Base-by-base conservation (phyloP, 129 eudicot genomes). In the Flaveria linearis region DNA sequence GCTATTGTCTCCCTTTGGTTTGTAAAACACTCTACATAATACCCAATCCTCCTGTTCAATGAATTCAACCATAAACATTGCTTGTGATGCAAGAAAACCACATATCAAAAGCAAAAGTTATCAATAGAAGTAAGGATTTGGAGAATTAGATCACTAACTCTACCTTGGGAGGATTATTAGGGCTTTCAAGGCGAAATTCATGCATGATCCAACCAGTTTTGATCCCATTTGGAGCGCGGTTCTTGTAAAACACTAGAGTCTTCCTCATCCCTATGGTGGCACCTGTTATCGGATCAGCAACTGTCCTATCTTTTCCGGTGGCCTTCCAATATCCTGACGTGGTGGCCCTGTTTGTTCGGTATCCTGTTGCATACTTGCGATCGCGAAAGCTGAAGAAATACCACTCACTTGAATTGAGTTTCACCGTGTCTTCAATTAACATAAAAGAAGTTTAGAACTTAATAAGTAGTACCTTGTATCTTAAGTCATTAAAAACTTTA, bases 181-280 rank as follows among this genome's bases (percentile, higher is more conserved):
- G 97, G 78, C 83, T 87, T 62, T 93, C 96, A 0, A 90, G 84
- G 56, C 98, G 92, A 84, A 93, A 93, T 76, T 93, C 98, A 47
- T 93, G 98, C 98, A 93, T 93, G 81, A 93, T 90, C 97, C 97
- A 93, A 33, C 91, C 92, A 18, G 91, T 86, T 82, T 93, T 93
- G 65, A 90, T 73, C 71, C 98, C 98, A 79, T 93, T 88, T 17
- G 98, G 98, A 46, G 98, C 98, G 49, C 97, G 86, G 55, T 88
- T 88, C 68, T 84, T 85, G 88, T 93, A 90, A 65, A 93, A 93
- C 23, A 93, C 98, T 68, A 93, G 74, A 2, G 98, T 93, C 77
- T 93, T 93, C 70, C 98, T 88, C 98, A 93, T 93, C 68, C 98
- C 98, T 0, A 88, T 88, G 17, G 77, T 63, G 13, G 50, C 68